phyloP scores from a whole-genome alignment of 2,329 filamentous ascomycete species.

The Alternaria sp. region DNA sequence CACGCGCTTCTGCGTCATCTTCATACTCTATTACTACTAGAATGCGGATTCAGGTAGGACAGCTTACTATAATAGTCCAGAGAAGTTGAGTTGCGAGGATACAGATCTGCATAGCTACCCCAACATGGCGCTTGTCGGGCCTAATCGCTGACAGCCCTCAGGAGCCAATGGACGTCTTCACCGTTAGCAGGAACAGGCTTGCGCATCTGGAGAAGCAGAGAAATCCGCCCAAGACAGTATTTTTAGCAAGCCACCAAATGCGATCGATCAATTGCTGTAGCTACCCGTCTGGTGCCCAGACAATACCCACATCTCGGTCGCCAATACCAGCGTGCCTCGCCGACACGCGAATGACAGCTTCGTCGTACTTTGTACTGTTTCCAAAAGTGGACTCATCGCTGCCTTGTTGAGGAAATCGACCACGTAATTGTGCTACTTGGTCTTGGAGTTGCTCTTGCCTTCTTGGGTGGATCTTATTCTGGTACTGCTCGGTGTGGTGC shows the following conservation, averaged over 20 bases:
- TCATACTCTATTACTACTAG: not conserved
- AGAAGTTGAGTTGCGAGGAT: not conserved
- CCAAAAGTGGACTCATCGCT: not conserved
- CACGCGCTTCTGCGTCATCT: not conserved
- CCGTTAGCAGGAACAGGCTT: not conserved
- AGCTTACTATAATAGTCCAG: not conserved
- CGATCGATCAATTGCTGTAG: not conserved
- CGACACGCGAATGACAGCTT: constrained; percentile 19
- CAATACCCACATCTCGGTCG: too few relatives aligned
- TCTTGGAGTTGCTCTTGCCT: not conserved
- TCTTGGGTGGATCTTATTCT: not conserved
- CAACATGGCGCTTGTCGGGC: too few relatives aligned
- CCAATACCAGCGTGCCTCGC: not conserved
- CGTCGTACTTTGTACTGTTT: not conserved
- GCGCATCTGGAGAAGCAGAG: not conserved
- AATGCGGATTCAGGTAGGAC: not conserved
- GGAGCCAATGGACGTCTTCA: not conserved
- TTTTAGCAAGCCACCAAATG: not conserved
- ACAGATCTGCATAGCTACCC: not conserved
- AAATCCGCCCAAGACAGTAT: not conserved
- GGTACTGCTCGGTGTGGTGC: not conserved
- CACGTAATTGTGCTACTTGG: not conserved
- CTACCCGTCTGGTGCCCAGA: not conserved
- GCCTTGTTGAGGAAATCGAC: not conserved
- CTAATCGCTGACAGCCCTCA: not conserved